These are phyloP conservation scores for Phialemoniopsis sp. DNA, from an alignment of 2,329 filamentous ascomycete genomes.

Conservation along the genomic window DNA sequence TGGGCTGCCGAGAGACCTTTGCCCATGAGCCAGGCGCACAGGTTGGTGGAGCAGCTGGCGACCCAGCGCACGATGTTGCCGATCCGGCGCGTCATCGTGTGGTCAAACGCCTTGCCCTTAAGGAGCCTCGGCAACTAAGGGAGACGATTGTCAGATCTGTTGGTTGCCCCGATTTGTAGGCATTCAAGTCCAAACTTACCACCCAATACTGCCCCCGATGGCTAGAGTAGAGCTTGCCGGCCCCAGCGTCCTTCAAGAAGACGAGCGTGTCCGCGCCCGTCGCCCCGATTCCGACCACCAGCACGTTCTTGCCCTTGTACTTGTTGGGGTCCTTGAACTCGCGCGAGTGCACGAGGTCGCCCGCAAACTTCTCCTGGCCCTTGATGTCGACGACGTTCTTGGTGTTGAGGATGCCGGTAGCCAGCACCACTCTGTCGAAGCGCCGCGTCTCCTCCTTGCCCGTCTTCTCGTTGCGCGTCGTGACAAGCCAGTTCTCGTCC, in stretches of 20 bases:
- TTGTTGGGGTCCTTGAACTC: conserved; percentile 8
- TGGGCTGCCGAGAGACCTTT: too few species aligned
- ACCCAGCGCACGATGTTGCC: too few species aligned
- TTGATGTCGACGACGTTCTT: conserved; percentile 5
- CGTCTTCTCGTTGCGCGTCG: background rate
- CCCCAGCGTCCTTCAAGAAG: conserved; percentile 5
- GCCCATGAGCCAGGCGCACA: too few species aligned
- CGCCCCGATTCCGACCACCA: conserved; percentile 7
- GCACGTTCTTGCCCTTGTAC: conserved; percentile 10
- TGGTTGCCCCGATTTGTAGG: too few species aligned
- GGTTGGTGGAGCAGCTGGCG: too few species aligned
- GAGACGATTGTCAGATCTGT: too few species aligned
- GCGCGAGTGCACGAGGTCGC: conserved; percentile 8
- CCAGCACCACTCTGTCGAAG: conserved; percentile 9
- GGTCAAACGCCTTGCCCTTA: background rate
- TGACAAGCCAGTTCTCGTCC: conserved; percentile 1
- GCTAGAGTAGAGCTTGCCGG: conserved; percentile 8
- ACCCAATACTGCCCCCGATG: conserved; percentile 1
- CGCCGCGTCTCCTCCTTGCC: background rate
- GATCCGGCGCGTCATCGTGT: too few species aligned
- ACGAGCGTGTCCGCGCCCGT: conserved; percentile 7
- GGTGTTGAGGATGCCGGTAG: conserved; percentile 7
- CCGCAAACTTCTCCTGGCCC: conserved; percentile 11
- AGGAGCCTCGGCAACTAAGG: too few species aligned
- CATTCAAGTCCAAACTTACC: too few species aligned